Conservation (phyloP, 495 filamentous ascomycete genomes). For the Aspergillus ellipticus region DNA sequence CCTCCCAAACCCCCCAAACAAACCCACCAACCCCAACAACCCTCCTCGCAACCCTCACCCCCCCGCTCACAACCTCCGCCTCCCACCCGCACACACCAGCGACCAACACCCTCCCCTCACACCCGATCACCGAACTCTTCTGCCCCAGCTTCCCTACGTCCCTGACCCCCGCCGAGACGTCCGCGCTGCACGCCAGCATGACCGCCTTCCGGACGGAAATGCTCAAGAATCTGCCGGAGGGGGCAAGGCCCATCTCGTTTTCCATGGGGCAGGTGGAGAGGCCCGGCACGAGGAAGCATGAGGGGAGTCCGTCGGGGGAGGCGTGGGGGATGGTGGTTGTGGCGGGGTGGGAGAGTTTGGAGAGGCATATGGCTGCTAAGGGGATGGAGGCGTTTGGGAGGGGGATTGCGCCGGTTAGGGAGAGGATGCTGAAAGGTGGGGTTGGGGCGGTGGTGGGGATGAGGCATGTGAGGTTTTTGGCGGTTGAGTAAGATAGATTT, state of each 20-base stretch:
- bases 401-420: conserved; percentile 35
- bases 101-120: conserved; percentile 27
- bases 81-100: not conserved
- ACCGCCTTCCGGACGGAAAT: conserved; percentile 34
- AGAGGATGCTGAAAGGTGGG: conserved; percentile 31
- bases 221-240: conserved; percentile 27
- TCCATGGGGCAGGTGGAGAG: conserved; percentile 41
- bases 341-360: conserved; percentile 54
- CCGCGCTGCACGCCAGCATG: conserved; percentile 23
- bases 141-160: conserved; percentile 29
- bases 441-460: conserved; percentile 37
- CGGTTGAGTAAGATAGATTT: conserved; percentile 14
- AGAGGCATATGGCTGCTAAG: conserved; percentile 47
- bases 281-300: conserved; percentile 36
- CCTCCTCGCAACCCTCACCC: conserved; percentile 33
- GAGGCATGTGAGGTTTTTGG: conserved; percentile 42
- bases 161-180: conserved; percentile 20
- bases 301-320: conserved; percentile 31
- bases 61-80: conserved; percentile 13
- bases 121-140: conserved; percentile 41
- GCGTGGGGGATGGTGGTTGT: conserved; percentile 36
- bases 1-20: conserved; percentile 26
- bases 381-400: conserved; percentile 43
- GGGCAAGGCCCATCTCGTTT: conserved; percentile 36
- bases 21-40: conserved; percentile 12